Base-by-base conservation (phyloP, 495 filamentous ascomycete genomes). In the Oidiodendron maius region DNA sequence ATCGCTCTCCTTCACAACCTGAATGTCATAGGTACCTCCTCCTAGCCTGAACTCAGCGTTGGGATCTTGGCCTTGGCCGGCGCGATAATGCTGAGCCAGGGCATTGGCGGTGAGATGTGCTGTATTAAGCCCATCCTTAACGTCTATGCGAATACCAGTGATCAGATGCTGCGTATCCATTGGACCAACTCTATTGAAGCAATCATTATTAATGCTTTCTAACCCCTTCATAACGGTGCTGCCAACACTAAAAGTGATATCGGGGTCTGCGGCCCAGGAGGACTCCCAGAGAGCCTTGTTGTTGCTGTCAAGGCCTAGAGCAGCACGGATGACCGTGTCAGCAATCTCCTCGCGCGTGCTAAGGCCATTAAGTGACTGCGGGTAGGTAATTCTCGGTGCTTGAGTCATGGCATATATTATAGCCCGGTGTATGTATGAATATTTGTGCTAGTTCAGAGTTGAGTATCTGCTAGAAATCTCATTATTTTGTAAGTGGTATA, bases 261-360 rank as follows among this genome's bases (percentile, higher is more conserved):
- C 37, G 10, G 10, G 36, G 36, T 39, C 36, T 10, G 36, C 15
- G 5, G 36, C 36, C 36, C 36, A 39, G 18, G 36, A 10, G 5
- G 36, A 39, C 36, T 39, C 36, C 36, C 36, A 39, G 36, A 39
- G 36, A 39, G 36, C 36, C 36, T 16, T 39, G 36, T 39, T 17
- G 16, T 39, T 39, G 36, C 36, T 39, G 36, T 39, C 36, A 6
- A 39, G 16, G 8, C 36, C 36, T 6, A 39, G 36, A 17, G 11
- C 12, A 17, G 36, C 36, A 17, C 36, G 36, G 36, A 39, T 17
- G 36, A 39, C 18, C 6, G 36, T 39, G 36, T 39, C 36, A 17
- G 36, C 36, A 17, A 39, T 39, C 36, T 39, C 36, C 36, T 40
- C 37, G 17, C 37, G 37, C 13, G 10, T 40, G 37, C 37, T 40